Evolutionary conservation across 352 stramenopile species (phyloP).

Genomic region (Globisporangium irregulare): DNA sequence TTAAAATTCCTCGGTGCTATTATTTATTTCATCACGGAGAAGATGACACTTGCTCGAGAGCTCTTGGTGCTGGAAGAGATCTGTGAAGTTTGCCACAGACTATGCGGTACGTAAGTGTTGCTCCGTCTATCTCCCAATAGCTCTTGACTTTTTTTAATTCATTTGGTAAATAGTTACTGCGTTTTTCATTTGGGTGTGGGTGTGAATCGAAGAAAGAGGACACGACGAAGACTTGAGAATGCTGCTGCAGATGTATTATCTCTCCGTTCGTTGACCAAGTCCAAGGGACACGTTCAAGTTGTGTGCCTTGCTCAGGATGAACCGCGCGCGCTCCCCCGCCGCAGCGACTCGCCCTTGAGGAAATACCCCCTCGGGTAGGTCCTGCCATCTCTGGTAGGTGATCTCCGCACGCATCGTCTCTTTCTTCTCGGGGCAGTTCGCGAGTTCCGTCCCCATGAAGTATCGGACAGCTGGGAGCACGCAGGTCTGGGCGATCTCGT

Average conservation of each 20-base stretch:
- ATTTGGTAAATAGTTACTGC: constrained; percentile 15
- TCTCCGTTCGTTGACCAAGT: constrained; percentile 33
- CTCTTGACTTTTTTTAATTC: constrained; percentile 14
- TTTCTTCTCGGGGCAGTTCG: constrained; percentile 52
- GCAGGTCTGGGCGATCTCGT: constrained; percentile 37
- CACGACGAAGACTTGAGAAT: background rate
- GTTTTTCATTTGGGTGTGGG: background rate
- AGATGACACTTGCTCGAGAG: constrained; percentile 3
- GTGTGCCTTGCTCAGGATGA: constrained; percentile 77
- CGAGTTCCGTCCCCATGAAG: constrained; percentile 77
- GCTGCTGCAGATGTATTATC: background rate
- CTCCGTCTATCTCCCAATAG: constrained; percentile 10
- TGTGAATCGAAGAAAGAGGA: constrained; percentile 2
- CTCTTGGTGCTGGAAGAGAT: background rate
- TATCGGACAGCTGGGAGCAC: constrained; percentile 67
- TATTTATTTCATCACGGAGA: constrained; percentile 19
- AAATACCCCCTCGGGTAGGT: constrained; percentile 65
- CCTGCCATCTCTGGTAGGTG: constrained; percentile 60
- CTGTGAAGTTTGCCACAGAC: background rate
- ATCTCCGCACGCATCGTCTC: constrained; percentile 59
- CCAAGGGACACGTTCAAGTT: constrained; percentile 54
- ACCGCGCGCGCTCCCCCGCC: constrained; percentile 69
- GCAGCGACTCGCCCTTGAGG: constrained; percentile 50
- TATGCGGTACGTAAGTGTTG: constrained; percentile 6
- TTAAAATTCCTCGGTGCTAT: constrained; percentile 16